Evolutionary conservation across 768 basidiomycete genomes (phyloP), one percentile per base, ranked within the genome.

Genomic region (Ramaria sp.): DNA sequence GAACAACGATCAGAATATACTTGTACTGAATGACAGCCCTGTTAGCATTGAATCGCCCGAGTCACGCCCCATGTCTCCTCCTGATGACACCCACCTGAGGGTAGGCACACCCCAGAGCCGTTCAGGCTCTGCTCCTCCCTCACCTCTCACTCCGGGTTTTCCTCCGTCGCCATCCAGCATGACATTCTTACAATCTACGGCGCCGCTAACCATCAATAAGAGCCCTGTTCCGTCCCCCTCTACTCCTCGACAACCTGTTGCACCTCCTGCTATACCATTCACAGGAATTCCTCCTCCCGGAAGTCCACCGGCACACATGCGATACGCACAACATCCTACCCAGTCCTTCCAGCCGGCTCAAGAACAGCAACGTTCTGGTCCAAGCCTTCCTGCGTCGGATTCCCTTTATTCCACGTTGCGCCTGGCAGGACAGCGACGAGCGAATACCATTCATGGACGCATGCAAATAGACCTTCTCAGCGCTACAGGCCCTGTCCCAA

Each of bases 381-480:
- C 41, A 20, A 42, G 20, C 13, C 7, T 25, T 5, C 28, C 50
- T 16, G 10, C 38, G 18, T 36, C 36, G n/a, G 53, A 55, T 9
- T 55, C 53, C 12, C 42, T 55, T 45, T 32, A 30, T 39, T 44
- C 52, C 16, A 25, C 36, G 7, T 20, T 55, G 10, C 53, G 42
- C 7, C 16, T 41, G 42, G 44, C 44, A 10, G 64, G 16, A 45
- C 56, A 63, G 73, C 49, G 61, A 61, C 28, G 64, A 70, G 52
- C 48, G 9, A 72, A 74, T 24, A 87, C 86, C 12, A 74, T 88
- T 5, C 86, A 83, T 57, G 85, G 76, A 0, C 66, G 73, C 18
- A 79, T 73, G 20, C 73, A 76, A 22, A 61, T 61, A 13, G 85
- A 87, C 54, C 61, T 88, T 39, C 60, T 59, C 20, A 62, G 52